Conservation (phyloP, 306 rosid species). For the Citrullus mucosospermus region DNA sequence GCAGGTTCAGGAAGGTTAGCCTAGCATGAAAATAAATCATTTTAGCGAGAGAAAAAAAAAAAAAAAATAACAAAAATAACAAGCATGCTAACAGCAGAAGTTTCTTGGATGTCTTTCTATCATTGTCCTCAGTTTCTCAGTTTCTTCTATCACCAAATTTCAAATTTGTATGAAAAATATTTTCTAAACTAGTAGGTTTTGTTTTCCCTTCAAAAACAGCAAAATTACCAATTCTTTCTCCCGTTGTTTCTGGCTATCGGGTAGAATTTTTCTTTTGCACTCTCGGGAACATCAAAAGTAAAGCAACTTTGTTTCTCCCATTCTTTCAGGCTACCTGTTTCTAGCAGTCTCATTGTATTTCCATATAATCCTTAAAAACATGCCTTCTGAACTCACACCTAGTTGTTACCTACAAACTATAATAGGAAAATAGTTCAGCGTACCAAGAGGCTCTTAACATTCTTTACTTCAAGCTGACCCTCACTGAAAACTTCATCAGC, state of each 20-base stretch:
- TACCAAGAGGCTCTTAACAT: slow-evolving; percentile 87
- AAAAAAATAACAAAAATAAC: background rate
- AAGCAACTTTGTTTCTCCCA: background rate
- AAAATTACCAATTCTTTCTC: background rate
- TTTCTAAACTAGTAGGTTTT: background rate
- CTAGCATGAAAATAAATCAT: slow-evolving; percentile 29
- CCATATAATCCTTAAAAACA: background rate
- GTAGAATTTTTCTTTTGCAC: background rate
- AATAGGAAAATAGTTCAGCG: background rate
- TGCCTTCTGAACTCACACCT: background rate
- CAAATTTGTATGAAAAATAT: background rate
- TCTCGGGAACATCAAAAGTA: background rate
- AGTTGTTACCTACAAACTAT: background rate
- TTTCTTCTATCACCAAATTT: background rate
- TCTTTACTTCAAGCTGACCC: slow-evolving; percentile 70
- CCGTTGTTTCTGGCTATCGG: background rate
- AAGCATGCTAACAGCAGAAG: background rate
- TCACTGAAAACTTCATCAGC: slow-evolving; percentile 82
- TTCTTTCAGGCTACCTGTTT: background rate
- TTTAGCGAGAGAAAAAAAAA: background rate
- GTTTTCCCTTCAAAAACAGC: background rate
- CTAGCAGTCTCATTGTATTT: background rate
- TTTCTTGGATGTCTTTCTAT: background rate
- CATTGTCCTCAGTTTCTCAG: background rate
- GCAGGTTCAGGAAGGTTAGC: slow-evolving; percentile 59